These are phyloP conservation scores for Pholiota microspora DNA, from an alignment of 768 basidiomycete species.

Conservation along the genomic window DNA sequence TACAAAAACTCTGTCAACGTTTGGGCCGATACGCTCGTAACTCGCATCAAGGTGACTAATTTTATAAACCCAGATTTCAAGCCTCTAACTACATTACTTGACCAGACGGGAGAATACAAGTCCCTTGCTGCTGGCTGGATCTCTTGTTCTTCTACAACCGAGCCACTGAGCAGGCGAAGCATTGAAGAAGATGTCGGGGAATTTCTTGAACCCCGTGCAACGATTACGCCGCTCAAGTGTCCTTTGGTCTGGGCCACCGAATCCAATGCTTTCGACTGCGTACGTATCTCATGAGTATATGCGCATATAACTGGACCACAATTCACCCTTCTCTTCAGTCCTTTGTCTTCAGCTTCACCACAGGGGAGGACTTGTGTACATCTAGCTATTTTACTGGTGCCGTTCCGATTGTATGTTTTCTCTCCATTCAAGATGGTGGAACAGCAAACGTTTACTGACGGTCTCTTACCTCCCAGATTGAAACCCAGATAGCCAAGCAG, in stretches of 20 bases:
- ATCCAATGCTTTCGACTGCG: constrained; percentile 44
- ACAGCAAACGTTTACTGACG: neutral
- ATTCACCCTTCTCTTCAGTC: constrained; percentile 25
- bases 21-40: constrained; percentile 37
- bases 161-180: constrained; percentile 23
- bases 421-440: too few relatives aligned
- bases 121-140: constrained; percentile 34
- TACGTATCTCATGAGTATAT: constrained; percentile 11
- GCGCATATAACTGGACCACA: neutral
- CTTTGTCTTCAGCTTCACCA: constrained; percentile 39
- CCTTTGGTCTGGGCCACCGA: constrained; percentile 49
- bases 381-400: constrained; percentile 34
- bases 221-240: constrained; percentile 40
- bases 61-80: neutral
- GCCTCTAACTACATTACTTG: neutral
- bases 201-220: constrained; percentile 24
- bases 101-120: constrained; percentile 31
- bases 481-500: constrained; percentile 44
- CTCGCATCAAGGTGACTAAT: constrained; percentile 36
- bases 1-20: constrained; percentile 34
- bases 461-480: constrained; percentile 29
- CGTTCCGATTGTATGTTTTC: constrained; percentile 29
- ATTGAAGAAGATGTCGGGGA: constrained; percentile 31
- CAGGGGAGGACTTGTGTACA: constrained; percentile 43
- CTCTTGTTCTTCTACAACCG: constrained; percentile 36